Evolutionary conservation across 1,284 basidiomycete species (phyloP).

Genomic region (Erythrobasidium hasegawianum): DNA sequence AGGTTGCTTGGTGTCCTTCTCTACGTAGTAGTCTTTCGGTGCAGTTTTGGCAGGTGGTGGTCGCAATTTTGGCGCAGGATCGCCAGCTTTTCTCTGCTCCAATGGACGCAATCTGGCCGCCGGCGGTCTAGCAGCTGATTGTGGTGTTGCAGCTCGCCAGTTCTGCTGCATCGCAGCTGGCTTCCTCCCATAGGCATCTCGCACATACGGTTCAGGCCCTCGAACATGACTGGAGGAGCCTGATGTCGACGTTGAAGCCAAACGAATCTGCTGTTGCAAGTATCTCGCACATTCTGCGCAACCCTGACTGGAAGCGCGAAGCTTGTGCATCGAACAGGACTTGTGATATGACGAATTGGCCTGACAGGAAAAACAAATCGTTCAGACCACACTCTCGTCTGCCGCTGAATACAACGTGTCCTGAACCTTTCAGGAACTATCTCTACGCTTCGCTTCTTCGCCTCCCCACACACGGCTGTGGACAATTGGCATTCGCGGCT

Average conservation of each 20-base stretch:
- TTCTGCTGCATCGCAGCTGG: background rate
- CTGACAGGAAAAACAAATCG: background rate
- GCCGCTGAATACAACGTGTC: too few species aligned
- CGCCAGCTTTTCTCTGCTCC: background rate
- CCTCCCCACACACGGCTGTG: too few species aligned
- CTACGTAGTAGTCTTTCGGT: background rate
- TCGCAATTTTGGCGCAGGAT: background rate
- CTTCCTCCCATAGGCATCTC: background rate
- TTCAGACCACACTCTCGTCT: too few species aligned
- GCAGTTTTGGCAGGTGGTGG: background rate
- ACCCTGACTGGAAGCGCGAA: background rate
- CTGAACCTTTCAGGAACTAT: too few species aligned
- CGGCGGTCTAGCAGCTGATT: background rate
- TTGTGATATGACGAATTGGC: too few species aligned
- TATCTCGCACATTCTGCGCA: background rate
- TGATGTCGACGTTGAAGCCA: background rate
- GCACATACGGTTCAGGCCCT: background rate
- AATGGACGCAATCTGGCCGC: background rate
- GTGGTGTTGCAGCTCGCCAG: background rate
- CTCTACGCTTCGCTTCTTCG: too few species aligned
- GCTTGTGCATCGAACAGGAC: background rate
- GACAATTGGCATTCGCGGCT: too few species aligned
- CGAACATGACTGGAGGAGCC: background rate
- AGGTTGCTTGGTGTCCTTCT: constrained; percentile 1
- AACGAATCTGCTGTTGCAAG: background rate